Conservation (phyloP, 139 green algal genomes). For the Bryopsis sp. region DNA sequence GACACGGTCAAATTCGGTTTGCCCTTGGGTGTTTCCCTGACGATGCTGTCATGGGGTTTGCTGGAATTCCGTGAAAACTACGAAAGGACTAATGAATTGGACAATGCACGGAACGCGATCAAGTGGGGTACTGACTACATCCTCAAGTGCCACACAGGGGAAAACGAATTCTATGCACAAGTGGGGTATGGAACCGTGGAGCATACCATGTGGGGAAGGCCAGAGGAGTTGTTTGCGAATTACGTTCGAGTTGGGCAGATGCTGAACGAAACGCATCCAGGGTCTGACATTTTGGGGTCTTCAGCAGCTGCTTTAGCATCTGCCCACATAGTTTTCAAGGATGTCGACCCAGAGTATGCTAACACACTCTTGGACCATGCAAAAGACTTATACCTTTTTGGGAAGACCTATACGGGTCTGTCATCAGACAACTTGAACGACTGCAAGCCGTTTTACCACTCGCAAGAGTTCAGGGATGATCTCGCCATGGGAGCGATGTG, state of each 20-base stretch:
- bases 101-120: slow-evolving; percentile 24
- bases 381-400: slow-evolving; percentile 30
- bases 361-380: slow-evolving; percentile 23
- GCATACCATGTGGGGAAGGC: slow-evolving; percentile 13
- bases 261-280: slow-evolving; percentile 25
- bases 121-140: slow-evolving; percentile 44
- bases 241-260: not conserved
- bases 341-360: slow-evolving; percentile 26
- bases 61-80: slow-evolving; percentile 26
- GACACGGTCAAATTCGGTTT: slow-evolving; percentile 51
- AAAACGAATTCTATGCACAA: slow-evolving; percentile 43
- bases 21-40: slow-evolving; percentile 35
- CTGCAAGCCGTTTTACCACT: slow-evolving; percentile 29
- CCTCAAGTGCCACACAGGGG: slow-evolving; percentile 30
- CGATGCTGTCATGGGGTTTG: slow-evolving; percentile 33
- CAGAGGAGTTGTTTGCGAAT: slow-evolving; percentile 22
- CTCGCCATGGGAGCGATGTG: slow-evolving; percentile 34
- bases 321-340: slow-evolving; percentile 29
- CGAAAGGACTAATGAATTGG: slow-evolving; percentile 23
- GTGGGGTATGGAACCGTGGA: slow-evolving; percentile 22
- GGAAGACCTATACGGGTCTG: not conserved
- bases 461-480: slow-evolving; percentile 30
- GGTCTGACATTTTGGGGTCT: slow-evolving; percentile 36
- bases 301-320: slow-evolving; percentile 37
- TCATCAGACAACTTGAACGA: not conserved